phyloP scores from a whole-genome alignment of 257 asterid species.

The Solanum pennellii region DNA sequence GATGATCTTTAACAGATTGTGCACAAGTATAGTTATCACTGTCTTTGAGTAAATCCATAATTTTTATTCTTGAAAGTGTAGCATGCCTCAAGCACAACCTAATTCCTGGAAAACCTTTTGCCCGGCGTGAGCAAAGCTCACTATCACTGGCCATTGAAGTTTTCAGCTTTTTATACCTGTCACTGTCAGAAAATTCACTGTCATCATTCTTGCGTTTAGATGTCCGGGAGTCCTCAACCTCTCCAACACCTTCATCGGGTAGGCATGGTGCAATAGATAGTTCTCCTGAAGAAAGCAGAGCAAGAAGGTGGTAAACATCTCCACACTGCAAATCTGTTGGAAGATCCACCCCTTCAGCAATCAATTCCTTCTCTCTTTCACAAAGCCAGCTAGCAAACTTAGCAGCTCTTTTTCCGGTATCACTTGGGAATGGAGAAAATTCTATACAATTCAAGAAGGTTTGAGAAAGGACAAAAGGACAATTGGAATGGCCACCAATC shows the following conservation, averaged over 20 bases:
- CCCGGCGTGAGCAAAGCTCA: constrained; percentile 70
- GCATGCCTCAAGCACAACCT: constrained; percentile 48
- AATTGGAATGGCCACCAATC: constrained; percentile 68
- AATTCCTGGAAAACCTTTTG: constrained; percentile 91
- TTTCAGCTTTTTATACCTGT: constrained; percentile 39
- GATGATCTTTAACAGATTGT: constrained; percentile 9
- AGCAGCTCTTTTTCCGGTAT: constrained; percentile 74
- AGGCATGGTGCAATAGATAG: constrained; percentile 52
- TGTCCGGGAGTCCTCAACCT: constrained; percentile 71
- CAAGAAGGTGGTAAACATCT: constrained; percentile 61
- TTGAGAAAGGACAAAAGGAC: constrained; percentile 68
- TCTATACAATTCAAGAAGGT: constrained; percentile 62
- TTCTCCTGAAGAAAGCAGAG: constrained; percentile 61
- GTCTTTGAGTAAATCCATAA: constrained; percentile 39
- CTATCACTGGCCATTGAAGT: constrained; percentile 50
- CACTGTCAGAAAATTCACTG: constrained; percentile 35
- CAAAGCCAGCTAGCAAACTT: constrained; percentile 64
- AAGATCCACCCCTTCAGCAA: constrained; percentile 59
- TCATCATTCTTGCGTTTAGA: constrained; percentile 48
- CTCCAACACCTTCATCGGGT: constrained; percentile 89
- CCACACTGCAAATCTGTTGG: constrained; percentile 81
- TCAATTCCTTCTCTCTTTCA: constrained; percentile 58
- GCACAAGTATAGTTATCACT: constrained; percentile 6
- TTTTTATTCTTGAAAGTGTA: constrained; percentile 36
- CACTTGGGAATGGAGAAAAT: constrained; percentile 51